A percentile compares a stretch with the other conserved stretches of the same genome.
Conservation (phyloP, 2,329 filamentous ascomycete genomes). For the Ascochyta rabiei region DNA sequence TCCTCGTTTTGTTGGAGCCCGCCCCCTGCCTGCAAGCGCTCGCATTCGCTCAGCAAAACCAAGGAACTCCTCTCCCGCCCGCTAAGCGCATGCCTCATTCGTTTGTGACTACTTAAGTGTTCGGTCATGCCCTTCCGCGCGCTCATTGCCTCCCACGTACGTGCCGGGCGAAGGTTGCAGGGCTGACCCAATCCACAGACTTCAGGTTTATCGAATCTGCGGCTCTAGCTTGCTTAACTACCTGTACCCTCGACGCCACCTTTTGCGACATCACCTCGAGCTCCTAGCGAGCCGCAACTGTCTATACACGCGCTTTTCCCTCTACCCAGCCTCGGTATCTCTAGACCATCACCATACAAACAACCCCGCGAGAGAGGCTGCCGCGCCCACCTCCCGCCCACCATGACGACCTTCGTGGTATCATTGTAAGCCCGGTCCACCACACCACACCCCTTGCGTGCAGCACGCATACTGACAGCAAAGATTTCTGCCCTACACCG, state of each 20-base stretch:
- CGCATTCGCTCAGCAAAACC: conserved; percentile 19
- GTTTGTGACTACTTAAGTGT: conserved; percentile 13
- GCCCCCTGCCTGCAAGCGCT: conserved; percentile 11
- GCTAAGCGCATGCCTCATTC: conserved; percentile 13
- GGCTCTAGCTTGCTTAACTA: background rate
- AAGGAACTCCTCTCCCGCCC: conserved; percentile 19
- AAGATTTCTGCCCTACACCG: conserved; percentile 90
- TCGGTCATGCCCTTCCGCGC: conserved; percentile 10
- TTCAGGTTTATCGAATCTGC: conserved; percentile 6
- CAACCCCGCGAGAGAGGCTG: conserved; percentile 9
- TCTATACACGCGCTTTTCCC: background rate
- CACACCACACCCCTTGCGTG: background rate
- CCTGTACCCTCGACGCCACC: conserved; percentile 3
- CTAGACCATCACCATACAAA: conserved; percentile 11
- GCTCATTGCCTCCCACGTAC: conserved; percentile 6
- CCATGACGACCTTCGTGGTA: conserved; percentile 66
- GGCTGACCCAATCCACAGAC: conserved; percentile 15
- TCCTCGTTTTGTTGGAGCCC: conserved; percentile 18
- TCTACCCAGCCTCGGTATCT: conserved; percentile 2
- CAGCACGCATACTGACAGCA: conserved; percentile 18
- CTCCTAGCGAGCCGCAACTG: background rate
- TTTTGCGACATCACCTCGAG: conserved; percentile 9
- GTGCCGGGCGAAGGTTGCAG: background rate
- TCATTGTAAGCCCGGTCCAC: conserved; percentile 57
- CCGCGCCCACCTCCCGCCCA: conserved; percentile 18